These are phyloP conservation scores for Carex parvula DNA, from an alignment of 176 grass and related monocot genomes.

Conservation along the genomic window DNA sequence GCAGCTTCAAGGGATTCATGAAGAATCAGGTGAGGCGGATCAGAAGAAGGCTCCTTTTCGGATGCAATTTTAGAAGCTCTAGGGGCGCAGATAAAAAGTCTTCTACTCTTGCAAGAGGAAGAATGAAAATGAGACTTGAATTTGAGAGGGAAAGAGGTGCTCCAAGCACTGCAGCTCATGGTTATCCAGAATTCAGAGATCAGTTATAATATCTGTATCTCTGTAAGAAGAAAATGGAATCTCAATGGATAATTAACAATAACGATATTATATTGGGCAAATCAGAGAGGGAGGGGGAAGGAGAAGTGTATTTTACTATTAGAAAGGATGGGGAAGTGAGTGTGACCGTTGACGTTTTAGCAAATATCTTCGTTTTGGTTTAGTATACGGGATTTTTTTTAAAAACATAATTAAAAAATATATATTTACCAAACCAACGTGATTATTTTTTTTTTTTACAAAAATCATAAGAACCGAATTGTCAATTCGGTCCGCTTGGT, in stretches of 20 bases:
- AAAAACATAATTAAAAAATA: too few relatives aligned
- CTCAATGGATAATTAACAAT: background rate
- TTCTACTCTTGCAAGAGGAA: background rate
- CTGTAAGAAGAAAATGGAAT: background rate
- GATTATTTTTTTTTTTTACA: too few relatives aligned
- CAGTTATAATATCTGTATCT: too few relatives aligned
- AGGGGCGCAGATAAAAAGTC: background rate
- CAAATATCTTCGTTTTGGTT: background rate
- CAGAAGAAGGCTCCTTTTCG: background rate
- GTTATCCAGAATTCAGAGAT: background rate
- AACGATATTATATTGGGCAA: background rate
- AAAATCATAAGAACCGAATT: too few relatives aligned
- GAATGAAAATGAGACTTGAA: background rate
- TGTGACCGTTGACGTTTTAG: background rate
- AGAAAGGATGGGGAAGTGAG: too few relatives aligned
- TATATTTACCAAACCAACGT: too few relatives aligned
- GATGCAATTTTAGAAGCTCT: conserved; percentile 7
- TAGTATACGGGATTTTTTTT: too few relatives aligned
- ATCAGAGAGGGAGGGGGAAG: too few relatives aligned
- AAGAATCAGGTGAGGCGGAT: conserved; percentile 42
- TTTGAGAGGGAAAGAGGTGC: background rate
- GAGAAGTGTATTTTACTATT: too few relatives aligned
- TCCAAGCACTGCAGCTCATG: conserved; percentile 10
- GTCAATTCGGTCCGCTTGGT: too few relatives aligned
- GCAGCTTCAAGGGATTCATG: conserved; percentile 66